These are phyloP conservation scores for Colletotrichum falcatum DNA, from an alignment of 2,329 filamentous ascomycete species.

Conservation along the genomic window DNA sequence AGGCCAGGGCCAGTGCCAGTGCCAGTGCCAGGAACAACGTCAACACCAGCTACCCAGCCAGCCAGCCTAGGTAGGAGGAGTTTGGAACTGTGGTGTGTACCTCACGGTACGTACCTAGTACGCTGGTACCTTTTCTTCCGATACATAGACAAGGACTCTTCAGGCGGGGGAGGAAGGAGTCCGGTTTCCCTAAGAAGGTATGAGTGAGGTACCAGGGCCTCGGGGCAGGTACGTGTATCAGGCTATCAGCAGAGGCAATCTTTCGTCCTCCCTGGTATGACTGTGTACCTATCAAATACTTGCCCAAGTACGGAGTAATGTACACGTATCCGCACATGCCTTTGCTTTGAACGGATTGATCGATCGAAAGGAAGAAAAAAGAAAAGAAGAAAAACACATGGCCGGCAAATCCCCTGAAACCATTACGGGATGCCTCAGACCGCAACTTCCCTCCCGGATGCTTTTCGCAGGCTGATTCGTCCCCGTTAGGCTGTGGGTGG, in stretches of 20 bases:
- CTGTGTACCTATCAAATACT: neutral
- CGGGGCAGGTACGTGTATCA: neutral
- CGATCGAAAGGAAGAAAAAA: slow-evolving; percentile 12
- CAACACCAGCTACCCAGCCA: slow-evolving; percentile 5
- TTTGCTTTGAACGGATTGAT: slow-evolving; percentile 21
- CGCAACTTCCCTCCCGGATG: slow-evolving; percentile 36
- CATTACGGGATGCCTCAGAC: slow-evolving; percentile 36
- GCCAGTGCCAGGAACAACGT: slow-evolving; percentile 15
- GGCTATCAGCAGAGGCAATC: neutral
- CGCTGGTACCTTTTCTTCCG: slow-evolving; percentile 7
- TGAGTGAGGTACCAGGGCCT: neutral
- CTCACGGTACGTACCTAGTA: slow-evolving; percentile 22
- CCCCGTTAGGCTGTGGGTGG: slow-evolving; percentile 7
- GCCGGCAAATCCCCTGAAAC: slow-evolving; percentile 35
- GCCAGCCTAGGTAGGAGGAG: slow-evolving; percentile 15
- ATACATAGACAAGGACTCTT: slow-evolving; percentile 3
- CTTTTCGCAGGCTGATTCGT: slow-evolving; percentile 32
- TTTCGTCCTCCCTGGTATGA: slow-evolving; percentile 3
- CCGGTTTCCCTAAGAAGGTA: slow-evolving; percentile 16
- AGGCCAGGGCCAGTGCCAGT: slow-evolving; percentile 4
- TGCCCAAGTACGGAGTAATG: neutral
- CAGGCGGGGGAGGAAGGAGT: slow-evolving; percentile 29
- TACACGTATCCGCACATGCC: neutral
- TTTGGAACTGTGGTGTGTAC: neutral
- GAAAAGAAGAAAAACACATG: neutral